Evolutionary conservation across 768 basidiomycete genomes (phyloP).

Genomic region (Lactarius vividus): DNA sequence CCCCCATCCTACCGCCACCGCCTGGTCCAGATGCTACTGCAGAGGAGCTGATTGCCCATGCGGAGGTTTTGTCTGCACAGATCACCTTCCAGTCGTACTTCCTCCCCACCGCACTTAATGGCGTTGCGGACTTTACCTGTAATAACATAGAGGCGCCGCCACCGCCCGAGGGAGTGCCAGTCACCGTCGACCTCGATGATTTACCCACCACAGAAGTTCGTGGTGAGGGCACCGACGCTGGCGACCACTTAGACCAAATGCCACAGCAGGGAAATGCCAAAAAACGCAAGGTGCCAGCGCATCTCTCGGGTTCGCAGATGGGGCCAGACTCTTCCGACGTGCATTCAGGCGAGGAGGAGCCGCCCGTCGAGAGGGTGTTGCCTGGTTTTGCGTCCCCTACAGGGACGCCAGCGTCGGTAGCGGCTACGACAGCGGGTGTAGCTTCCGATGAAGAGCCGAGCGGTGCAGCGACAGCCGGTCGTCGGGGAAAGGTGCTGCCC

Average conservation of each 20-base stretch:
- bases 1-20: slow-evolving; percentile 33
- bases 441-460: slow-evolving; percentile 8
- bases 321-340: slow-evolving; percentile 44
- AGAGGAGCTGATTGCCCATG: slow-evolving; percentile 58
- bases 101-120: slow-evolving; percentile 49
- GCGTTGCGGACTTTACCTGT: slow-evolving; percentile 45
- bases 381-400: slow-evolving; percentile 26
- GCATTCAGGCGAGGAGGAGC: slow-evolving; percentile 44
- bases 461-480: slow-evolving; percentile 7
- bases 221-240: slow-evolving; percentile 50
- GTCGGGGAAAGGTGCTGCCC: slow-evolving; percentile 50
- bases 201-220: slow-evolving; percentile 23
- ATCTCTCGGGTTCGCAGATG: slow-evolving; percentile 42
- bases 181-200: slow-evolving; percentile 30
- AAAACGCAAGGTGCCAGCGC: slow-evolving; percentile 83
- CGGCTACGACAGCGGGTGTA: neutral
- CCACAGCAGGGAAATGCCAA: slow-evolving; percentile 82
- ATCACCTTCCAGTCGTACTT: slow-evolving; percentile 65
- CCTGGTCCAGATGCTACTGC: slow-evolving; percentile 47
- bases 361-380: slow-evolving; percentile 34
- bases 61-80: slow-evolving; percentile 55
- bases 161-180: neutral
- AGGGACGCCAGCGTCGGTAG: neutral
- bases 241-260: slow-evolving; percentile 66
- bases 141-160: slow-evolving; percentile 21